Conservation (phyloP, 2,329 filamentous ascomycete species). For the Claviceps africana region DNA sequence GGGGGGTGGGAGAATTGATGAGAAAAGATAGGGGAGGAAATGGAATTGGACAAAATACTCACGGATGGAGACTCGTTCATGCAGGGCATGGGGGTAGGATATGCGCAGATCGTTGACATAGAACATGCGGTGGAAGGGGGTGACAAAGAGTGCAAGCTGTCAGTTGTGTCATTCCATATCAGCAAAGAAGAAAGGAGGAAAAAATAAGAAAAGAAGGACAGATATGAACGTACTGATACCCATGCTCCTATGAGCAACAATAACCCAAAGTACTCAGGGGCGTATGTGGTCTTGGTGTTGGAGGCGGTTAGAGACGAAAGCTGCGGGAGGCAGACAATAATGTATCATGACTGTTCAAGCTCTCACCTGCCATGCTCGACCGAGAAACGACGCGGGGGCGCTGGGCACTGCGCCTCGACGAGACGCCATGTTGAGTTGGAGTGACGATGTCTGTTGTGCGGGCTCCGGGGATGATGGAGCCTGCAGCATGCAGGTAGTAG, state of each 20-base stretch:
- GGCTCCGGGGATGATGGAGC: neutral
- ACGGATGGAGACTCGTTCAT: slow-evolving; percentile 73
- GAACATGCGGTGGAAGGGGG: slow-evolving; percentile 92
- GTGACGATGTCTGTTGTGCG: neutral
- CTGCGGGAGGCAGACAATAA: neutral
- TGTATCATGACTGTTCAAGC: neutral
- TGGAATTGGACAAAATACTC: no score
- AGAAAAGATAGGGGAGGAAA: no score
- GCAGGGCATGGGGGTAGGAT: slow-evolving; percentile 70
- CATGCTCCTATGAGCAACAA: slow-evolving; percentile 4
- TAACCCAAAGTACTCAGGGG: slow-evolving; percentile 6
- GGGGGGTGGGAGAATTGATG: neutral
- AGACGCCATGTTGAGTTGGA: slow-evolving; percentile 1
- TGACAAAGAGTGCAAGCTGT: slow-evolving; percentile 30
- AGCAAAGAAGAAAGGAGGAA: neutral
- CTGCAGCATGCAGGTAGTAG: neutral
- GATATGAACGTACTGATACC: neutral
- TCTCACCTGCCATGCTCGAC: slow-evolving; percentile 6
- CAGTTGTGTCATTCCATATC: slow-evolving; percentile 1
- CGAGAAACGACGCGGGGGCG: neutral
- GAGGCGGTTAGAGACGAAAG: neutral
- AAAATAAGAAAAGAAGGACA: neutral
- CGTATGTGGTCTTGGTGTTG: slow-evolving; percentile 4
- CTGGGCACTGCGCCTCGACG: neutral
- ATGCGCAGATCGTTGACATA: slow-evolving; percentile 72